Base-by-base conservation (phyloP, 352 stramenopile genomes). In the Discostella stelligera region DNA sequence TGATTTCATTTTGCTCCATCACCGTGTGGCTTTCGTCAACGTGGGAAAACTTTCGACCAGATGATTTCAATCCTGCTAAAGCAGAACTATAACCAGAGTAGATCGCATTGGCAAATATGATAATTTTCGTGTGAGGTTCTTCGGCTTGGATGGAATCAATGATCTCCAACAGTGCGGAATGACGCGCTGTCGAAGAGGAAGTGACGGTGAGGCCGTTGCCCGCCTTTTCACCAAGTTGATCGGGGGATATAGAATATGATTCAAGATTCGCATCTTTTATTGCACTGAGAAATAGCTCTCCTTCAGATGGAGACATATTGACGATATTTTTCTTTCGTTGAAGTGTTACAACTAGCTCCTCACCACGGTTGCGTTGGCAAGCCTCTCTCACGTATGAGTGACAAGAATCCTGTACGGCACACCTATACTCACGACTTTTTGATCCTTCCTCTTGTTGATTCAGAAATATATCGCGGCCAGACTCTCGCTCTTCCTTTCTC, bases 401-500 rank as follows among this genome's bases (percentile, higher is more conserved):
- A 44, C 80, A 87, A 25, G 76, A 71, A 30, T 82, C 68, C 60
- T 83, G 74, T 32, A 81, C 63, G n/a, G 59, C 66, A 52, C 60
- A 79, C n/a, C 78, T 61, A 64, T 82, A 82, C 54, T 82, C 78
- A 44, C 78, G 66, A 53, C 72, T 82, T 32, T 85, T 77, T 25
- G 65, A 77, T 61, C 67, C 72, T 66, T 81, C 78, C 53, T 79
- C 63, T 48, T 79, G 67, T 66, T 76, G 59, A 68, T 81, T 82
- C 46, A 85, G 61, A 37, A 85, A 85, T n/a, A 85, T 82, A 60
- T 87, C 76, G 65, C 80, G 67, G 10, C 76, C 80, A 41, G 71
- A 82, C 49, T 87, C 80, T 20, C 76, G 53, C 39, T 87, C 80
- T 48, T 77, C 62, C 21, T 78, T 82, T 41, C 80, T 72, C 80